Evolutionary conservation across 345 rosid genomes (phyloP), one percentile per base, ranked within the genome.

Genomic region (Jatropha curcas): DNA sequence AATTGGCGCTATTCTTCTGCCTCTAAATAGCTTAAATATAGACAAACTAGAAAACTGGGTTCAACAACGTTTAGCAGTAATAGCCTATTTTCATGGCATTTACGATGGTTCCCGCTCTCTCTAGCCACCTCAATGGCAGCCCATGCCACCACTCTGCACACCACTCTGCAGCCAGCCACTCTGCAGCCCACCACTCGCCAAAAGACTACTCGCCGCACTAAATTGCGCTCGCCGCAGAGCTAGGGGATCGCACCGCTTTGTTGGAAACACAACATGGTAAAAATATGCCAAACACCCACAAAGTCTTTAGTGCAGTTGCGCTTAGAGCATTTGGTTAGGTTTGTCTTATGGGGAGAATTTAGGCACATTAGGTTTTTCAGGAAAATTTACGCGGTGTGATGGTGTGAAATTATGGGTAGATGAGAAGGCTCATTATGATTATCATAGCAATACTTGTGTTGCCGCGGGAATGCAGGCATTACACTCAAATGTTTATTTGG

Each of bases 401-500:
- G 84, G 82, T 1, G 60, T 77, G 2, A 68, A 67, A 31, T 25
- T 83, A 46, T 80, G 86, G 86, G 78, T 37, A 0, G 50, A 10
- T 8, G 82, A 83, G 73, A 80, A 70, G 71, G 52, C 73, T 1
- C 2, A 71, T 63, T 83, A 75, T 3, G 67, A 80, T 56, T 50
- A 77, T 41, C n/a, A 16, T 1, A 64, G 80, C 0, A 80, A 80
- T 59, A 7, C 71, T 0, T 81, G 72, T 2, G 33, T 31, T 0
- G 80, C 74, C 0, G 62, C n/a, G 45, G 4, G 19, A 65, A 17
- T 84, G 84, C 56, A 5, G 46, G 43, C 87, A 82, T 61, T 84
- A 78, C 63, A 81, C 84, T 45, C 74, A 81, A n/a, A 55, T 84
- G n/a, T n/a, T 84, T 19, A 73, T 84, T 9, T 79, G 87, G 83